Conservation (phyloP, 768 basidiomycete genomes). For the Lyophyllum semitale region DNA sequence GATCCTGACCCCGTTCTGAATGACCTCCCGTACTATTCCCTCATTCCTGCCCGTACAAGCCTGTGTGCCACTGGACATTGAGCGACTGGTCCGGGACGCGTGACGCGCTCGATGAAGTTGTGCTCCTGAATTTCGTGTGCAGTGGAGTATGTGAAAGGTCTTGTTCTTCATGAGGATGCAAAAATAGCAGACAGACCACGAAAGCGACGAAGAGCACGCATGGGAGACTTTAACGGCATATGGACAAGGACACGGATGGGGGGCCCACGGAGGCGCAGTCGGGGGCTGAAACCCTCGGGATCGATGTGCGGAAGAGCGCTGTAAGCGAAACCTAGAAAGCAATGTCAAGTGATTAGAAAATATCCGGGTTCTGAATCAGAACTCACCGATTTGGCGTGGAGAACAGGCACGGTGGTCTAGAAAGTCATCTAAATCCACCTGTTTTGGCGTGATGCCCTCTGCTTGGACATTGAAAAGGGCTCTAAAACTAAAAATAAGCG, state of each 20-base stretch:
- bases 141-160: conserved; percentile 11
- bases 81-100: conserved; percentile 71
- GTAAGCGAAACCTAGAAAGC: too few relatives aligned
- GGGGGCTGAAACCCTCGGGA: too few relatives aligned
- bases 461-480: too few relatives aligned
- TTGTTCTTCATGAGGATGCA: conserved; percentile 35
- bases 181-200: conserved; percentile 36
- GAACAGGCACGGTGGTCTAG: too few relatives aligned
- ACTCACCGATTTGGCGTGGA: too few relatives aligned
- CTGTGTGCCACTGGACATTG: conserved; percentile 89
- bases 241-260: conserved; percentile 40
- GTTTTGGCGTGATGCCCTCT: too few relatives aligned
- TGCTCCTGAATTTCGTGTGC: conserved; percentile 49
- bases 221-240: conserved; percentile 53
- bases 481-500: too few relatives aligned
- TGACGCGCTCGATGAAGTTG: conserved; percentile 57
- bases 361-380: too few relatives aligned
- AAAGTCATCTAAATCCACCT: too few relatives aligned
- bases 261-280: too few relatives aligned
- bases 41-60: conserved; percentile 84
- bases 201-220: conserved; percentile 41
- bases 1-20: conserved; percentile 77
- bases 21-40: conserved; percentile 77
- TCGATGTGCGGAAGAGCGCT: too few relatives aligned
- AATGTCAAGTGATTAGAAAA: too few relatives aligned